Base-by-base conservation (phyloP, 768 basidiomycete genomes). In the Royoungia palumana region DNA sequence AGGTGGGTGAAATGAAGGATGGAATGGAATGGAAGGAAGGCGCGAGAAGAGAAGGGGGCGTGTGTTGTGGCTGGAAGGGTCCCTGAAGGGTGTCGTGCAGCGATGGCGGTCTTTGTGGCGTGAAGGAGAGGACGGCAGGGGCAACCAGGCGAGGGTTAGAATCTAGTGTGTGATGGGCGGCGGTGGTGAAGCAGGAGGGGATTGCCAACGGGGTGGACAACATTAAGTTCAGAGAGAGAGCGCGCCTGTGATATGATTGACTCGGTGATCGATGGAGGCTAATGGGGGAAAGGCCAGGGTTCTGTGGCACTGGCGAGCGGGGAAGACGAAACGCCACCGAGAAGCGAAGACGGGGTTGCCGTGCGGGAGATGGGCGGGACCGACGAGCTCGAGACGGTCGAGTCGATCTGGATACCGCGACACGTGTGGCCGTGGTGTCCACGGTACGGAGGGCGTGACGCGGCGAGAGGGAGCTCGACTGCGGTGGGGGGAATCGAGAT, bases 401-500 rank as follows among this genome's bases (percentile, higher is more conserved):
- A n/a, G n/a, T n/a, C n/a, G n/a, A n/a, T n/a, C n/a, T n/a, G n/a
- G n/a, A n/a, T n/a, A n/a, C n/a, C n/a, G n/a, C n/a, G n/a, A 63
- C 53, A 63, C 60, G 61, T 53, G 59, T 45, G 21, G 30, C 59
- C 59, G 59, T 63, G 59, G 59, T 46, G 35, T 58, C 59, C 60
- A 59, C 55, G 58, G 57, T 19, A 16, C 12, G 21, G 9, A 28
- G n/a, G n/a, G n/a, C n/a, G 14, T 35, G 39, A 40, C 21, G 28
- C 27, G 38, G 21, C 14, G 21, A 11, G 37, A 16, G 12, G 20
- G 27, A 22, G 58, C 60, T 60, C 53, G 57, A 53, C 61, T 60
- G 59, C 59, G 57, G 49, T 56, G 41, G 4, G 40, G 21, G 39
- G 19, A 46, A 56, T 62, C 60, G 47, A 60, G 57, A 62, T 56